phyloP scores from a whole-genome alignment of 352 stramenopile genomes.

The Phytophthora citrophthora region DNA sequence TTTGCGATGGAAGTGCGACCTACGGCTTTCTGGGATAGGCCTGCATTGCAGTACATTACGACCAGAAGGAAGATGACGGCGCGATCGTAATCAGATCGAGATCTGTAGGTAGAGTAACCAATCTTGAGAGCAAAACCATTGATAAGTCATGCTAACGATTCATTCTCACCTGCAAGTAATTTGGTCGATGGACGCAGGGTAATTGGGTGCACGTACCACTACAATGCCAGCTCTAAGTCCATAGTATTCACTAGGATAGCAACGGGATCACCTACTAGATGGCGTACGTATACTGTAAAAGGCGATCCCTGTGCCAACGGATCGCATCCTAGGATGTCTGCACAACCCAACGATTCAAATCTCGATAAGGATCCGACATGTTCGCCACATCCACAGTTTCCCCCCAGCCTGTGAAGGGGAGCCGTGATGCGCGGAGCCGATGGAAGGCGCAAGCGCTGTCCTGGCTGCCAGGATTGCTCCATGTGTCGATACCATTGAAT shows the following conservation, averaged over 20 bases:
- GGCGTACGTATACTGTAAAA: too few relatives aligned
- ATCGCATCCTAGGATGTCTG: background rate
- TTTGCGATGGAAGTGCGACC: background rate
- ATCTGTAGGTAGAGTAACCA: background rate
- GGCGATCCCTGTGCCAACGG: background rate
- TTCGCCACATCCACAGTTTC: background rate
- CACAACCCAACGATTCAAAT: slow-evolving; percentile 19
- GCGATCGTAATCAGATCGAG: background rate
- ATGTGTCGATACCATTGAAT: too few relatives aligned
- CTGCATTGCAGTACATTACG: background rate
- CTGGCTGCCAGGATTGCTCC: background rate
- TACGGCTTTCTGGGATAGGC: background rate
- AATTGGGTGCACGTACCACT: too few relatives aligned
- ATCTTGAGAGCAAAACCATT: background rate
- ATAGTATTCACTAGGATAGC: too few relatives aligned
- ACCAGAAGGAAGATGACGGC: slow-evolving; percentile 1
- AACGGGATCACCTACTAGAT: too few relatives aligned
- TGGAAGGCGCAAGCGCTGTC: background rate
- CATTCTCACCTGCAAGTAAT: background rate
- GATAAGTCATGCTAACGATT: slow-evolving; percentile 4
- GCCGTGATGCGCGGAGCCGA: too few relatives aligned
- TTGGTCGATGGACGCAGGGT: background rate
- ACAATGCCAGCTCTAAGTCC: background rate
- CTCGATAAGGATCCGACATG: slow-evolving; percentile 2
- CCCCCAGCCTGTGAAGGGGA: background rate